phyloP scores from a whole-genome alignment of 768 basidiomycete genomes.

The Boletus rubropictus region DNA sequence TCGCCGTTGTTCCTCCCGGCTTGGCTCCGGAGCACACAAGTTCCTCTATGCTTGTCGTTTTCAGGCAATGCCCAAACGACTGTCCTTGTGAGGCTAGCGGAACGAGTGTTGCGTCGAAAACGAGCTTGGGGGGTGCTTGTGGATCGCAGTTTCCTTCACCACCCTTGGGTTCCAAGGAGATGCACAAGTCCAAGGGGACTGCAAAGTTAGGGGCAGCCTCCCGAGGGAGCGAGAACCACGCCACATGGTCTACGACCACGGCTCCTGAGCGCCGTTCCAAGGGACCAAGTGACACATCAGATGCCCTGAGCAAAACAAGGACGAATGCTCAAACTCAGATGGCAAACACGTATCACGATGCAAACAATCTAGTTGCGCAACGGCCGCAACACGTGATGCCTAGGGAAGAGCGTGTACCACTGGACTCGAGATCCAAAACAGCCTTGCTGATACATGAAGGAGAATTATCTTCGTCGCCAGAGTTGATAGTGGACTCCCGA shows the following conservation, averaged over 20 bases:
- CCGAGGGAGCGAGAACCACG: neutral
- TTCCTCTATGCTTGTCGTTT: conserved; percentile 5
- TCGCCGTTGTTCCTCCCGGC: neutral
- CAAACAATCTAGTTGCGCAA: neutral
- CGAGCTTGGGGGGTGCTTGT: neutral
- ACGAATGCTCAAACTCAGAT: neutral
- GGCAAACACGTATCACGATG: neutral
- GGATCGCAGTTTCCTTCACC: neutral
- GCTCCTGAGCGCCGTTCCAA: neutral
- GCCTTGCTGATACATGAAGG: neutral
- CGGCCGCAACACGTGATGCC: neutral
- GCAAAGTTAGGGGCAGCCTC: neutral
- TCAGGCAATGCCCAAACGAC: conserved; percentile 7
- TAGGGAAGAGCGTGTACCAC: neutral
- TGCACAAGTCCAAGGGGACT: neutral
- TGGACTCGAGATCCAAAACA: neutral
- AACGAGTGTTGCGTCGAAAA: neutral
- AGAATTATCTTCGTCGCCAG: neutral
- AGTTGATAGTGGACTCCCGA: conserved; percentile 10
- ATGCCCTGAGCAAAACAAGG: neutral
- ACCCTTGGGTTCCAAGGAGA: neutral
- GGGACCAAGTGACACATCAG: neutral
- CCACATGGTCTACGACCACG: neutral
- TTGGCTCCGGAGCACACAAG: neutral
- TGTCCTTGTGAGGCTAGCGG: conserved; percentile 13